Evolutionary conservation across 129 eudicot genomes (phyloP).

Genomic region (Helichrysum umbraculigerum): DNA sequence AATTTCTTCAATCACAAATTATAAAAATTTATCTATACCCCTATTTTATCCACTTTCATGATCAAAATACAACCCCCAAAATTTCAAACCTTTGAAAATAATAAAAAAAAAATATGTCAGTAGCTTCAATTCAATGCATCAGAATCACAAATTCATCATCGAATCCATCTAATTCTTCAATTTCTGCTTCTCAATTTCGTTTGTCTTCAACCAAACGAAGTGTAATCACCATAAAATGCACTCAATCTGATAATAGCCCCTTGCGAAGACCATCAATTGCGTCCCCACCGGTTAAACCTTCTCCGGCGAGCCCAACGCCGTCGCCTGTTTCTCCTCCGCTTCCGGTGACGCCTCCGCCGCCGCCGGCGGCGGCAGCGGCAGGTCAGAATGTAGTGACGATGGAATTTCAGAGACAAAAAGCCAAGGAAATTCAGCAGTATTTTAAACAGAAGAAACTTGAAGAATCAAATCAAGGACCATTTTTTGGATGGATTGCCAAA

Average conservation of each 20-base stretch:
- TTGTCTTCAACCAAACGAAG: conserved; percentile 34
- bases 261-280: conserved; percentile 79
- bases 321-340: conserved; percentile 22
- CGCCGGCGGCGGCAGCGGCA: conserved; percentile 32
- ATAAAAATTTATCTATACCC: background rate
- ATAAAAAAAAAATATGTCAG: conserved; percentile 52
- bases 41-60: conserved; percentile 17
- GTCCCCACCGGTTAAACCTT: conserved; percentile 51
- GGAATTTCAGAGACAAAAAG: conserved; percentile 97
- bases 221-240: conserved; percentile 45
- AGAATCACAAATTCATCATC: conserved; percentile 43
- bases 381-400: conserved; percentile 55
- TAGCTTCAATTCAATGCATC: conserved; percentile 62
- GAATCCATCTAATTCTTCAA: conserved; percentile 32
- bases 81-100: background rate
- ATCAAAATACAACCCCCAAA: conserved; percentile 2
- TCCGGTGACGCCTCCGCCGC: conserved; percentile 29
- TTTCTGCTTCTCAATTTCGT: conserved; percentile 40
- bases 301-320: conserved; percentile 29
- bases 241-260: conserved; percentile 92
- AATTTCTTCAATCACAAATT: background rate
- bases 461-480: conserved; percentile 72
- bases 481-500: conserved; percentile 79
- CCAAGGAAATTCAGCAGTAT: conserved; percentile 89
- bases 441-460: conserved; percentile 86